These are phyloP conservation scores for Penicillium decumbens DNA, from an alignment of 2,329 filamentous ascomycete species.

Conservation along the genomic window DNA sequence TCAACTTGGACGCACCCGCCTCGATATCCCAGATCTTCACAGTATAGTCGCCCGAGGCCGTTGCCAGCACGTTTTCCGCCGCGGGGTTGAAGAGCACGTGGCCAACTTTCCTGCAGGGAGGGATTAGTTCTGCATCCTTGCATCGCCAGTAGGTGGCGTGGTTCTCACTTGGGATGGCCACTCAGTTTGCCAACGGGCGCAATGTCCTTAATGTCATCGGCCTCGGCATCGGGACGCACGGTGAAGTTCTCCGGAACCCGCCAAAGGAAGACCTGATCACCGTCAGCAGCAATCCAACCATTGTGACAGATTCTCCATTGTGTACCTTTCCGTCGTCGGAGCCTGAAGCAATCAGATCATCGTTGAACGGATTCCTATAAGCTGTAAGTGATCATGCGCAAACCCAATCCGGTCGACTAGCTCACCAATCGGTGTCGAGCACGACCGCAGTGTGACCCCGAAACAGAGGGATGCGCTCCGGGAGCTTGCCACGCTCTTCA, in stretches of 20 bases:
- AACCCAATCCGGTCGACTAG: background rate
- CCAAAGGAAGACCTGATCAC: constrained; percentile 76
- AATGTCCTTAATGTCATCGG: constrained; percentile 76
- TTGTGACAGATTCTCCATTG: background rate
- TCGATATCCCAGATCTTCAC: constrained; percentile 95
- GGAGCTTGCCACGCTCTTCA: constrained; percentile 81
- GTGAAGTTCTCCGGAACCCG: constrained; percentile 85
- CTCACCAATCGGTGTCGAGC: constrained; percentile 92
- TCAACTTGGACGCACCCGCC: constrained; percentile 67
- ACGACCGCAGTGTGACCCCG: constrained; percentile 93
- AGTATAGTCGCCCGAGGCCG: constrained; percentile 88
- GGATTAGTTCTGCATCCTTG: constrained; percentile 21
- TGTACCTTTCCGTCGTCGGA: constrained; percentile 86
- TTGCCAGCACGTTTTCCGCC: constrained; percentile 91
- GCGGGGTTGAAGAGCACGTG: constrained; percentile 97
- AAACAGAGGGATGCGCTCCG: constrained; percentile 90
- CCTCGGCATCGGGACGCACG: constrained; percentile 68
- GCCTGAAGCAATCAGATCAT: constrained; percentile 83
- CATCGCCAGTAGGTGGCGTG: background rate
- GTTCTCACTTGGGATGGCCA: constrained; percentile 73
- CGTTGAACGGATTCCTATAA: constrained; percentile 87
- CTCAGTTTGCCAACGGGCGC: constrained; percentile 73
- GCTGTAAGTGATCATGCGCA: background rate
- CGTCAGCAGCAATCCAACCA: constrained; percentile 16
- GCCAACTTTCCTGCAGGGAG: constrained; percentile 72